A percentile compares a stretch with the other conserved stretches of the same genome.
phyloP scores from a whole-genome alignment of 129 eudicot species.

The Smallanthus sonchifolius region DNA sequence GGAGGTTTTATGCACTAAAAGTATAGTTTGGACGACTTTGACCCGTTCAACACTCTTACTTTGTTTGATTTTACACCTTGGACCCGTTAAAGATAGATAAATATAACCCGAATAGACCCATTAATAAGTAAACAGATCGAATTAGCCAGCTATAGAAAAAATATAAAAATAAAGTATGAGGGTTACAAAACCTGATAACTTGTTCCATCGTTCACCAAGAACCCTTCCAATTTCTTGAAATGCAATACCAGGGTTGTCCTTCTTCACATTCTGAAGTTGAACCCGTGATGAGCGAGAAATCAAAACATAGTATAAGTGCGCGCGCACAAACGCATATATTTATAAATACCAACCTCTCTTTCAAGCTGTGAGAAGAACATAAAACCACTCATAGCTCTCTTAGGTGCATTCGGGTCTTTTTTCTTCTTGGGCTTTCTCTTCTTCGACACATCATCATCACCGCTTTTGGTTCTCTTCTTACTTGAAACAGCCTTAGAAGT shows the following conservation, averaged over 20 bases:
- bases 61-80: background rate
- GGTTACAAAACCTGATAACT: slow-evolving; percentile 52
- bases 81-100: background rate
- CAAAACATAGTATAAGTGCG: background rate
- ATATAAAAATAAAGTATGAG: background rate
- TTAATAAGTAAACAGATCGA: background rate
- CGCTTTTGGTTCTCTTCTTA: slow-evolving; percentile 50
- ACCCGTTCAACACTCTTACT: background rate
- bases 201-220: slow-evolving; percentile 80
- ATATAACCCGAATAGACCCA: background rate
- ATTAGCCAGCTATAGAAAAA: background rate
- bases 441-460: slow-evolving; percentile 59
- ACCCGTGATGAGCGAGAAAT: background rate
- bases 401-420: slow-evolving; percentile 86
- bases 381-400: slow-evolving; percentile 67
- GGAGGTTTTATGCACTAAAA: background rate
- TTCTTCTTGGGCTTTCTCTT: slow-evolving; percentile 74
- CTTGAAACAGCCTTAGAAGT: slow-evolving; percentile 45
- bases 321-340: background rate
- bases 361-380: slow-evolving; percentile 69
- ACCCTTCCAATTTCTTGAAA: slow-evolving; percentile 59
- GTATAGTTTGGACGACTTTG: background rate
- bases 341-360: slow-evolving; percentile 50
- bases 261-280: slow-evolving; percentile 55
- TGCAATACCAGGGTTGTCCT: slow-evolving; percentile 57